Base-by-base conservation (phyloP, 805 yeast genomes). In the Hyphopichia homilentoma region DNA sequence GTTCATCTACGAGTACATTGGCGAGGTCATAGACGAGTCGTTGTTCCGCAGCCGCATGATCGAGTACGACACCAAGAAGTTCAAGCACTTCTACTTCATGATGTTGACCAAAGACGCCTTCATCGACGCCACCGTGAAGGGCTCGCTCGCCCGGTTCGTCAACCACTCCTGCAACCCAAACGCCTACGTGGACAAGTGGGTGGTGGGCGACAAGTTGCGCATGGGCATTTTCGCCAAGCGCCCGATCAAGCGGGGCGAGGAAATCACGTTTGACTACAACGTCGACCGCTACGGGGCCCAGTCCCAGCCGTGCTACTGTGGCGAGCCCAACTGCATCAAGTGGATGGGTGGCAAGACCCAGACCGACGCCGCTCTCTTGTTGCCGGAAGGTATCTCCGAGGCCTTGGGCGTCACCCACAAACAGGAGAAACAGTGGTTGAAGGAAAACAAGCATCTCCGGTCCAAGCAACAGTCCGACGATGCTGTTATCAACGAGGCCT, bases 341-440 rank as follows among this genome's bases (percentile, higher is more conserved):
- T 81, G 83, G 44, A 77, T 90, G 67, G 98, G 97, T 43, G 98
- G 98, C 30, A 89, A 88, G 58, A 90, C 96, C 2, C 98, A 93
- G 62, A 88, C 97, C 2, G 95, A 88, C 45, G 84, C 90, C 20
- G 90, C 90, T 1, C 71, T 85, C 24, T 62, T 86, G 36, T 68
- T 90, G 30, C 96, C 97, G 2, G 90, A 85, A 41, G 75, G 79
- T 16, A 72, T 84, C 21, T 78, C 93, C 7, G 94, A 84, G 40
- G 97, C 96, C 0, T 68, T 93, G 29, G 95, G 95, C 13, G 81
- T 89, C 7, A 65, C 75, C 9, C 63, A 75, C 1, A 70, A 70
- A 16, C 78, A 77, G 40, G 95, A 86, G 52, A 81, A 79, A 48
- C 77, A 69, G 35, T 83, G 89, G 81, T 59, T 84, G 38, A 76